Evolutionary conservation across 345 rosid species (phyloP).

Genomic region (Camelina sativa): DNA sequence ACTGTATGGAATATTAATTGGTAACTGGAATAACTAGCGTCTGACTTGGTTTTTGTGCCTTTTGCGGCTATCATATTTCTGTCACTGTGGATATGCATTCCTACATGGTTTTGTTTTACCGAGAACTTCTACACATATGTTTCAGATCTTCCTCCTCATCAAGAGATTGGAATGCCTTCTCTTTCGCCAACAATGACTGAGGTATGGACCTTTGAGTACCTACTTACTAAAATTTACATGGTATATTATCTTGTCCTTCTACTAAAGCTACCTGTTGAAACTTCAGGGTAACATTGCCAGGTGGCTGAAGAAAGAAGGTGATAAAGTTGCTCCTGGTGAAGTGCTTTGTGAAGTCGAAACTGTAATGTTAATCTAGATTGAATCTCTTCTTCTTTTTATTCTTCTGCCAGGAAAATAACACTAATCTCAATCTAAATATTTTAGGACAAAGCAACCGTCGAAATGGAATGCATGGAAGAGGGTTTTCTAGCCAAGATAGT

Average conservation of each 20-base stretch:
- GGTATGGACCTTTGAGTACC: slow-evolving; percentile 50
- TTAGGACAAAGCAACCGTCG: slow-evolving; percentile 96
- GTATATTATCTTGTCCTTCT: slow-evolving; percentile 12
- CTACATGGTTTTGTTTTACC: slow-evolving; percentile 1
- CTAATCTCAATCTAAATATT: slow-evolving; percentile 31
- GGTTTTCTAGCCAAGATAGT: slow-evolving; percentile 95
- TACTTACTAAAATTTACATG: slow-evolving; percentile 14
- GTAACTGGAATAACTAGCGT: slow-evolving; percentile 8
- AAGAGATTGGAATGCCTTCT: slow-evolving; percentile 97
- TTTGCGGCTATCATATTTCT: slow-evolving; percentile 7
- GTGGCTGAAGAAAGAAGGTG: slow-evolving; percentile 99
- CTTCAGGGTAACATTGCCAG: slow-evolving; percentile 93
- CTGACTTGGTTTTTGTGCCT: slow-evolving; percentile 18
- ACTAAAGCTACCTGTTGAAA: slow-evolving; percentile 36
- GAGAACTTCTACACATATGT: slow-evolving; percentile 29
- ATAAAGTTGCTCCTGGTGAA: slow-evolving; percentile 86
- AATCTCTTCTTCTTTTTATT: background rate
- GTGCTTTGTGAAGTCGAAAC: slow-evolving; percentile 99
- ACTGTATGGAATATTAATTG: background rate
- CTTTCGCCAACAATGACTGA: slow-evolving; percentile 98
- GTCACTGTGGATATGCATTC: slow-evolving; percentile 17
- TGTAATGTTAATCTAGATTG: slow-evolving; percentile 49
- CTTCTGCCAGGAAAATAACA: slow-evolving; percentile 4
- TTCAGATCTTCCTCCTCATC: slow-evolving; percentile 89
- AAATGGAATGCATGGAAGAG: slow-evolving; percentile 99